Base-by-base conservation (phyloP, 2,329 filamentous ascomycete genomes). In the Epichloe coenophiala region DNA sequence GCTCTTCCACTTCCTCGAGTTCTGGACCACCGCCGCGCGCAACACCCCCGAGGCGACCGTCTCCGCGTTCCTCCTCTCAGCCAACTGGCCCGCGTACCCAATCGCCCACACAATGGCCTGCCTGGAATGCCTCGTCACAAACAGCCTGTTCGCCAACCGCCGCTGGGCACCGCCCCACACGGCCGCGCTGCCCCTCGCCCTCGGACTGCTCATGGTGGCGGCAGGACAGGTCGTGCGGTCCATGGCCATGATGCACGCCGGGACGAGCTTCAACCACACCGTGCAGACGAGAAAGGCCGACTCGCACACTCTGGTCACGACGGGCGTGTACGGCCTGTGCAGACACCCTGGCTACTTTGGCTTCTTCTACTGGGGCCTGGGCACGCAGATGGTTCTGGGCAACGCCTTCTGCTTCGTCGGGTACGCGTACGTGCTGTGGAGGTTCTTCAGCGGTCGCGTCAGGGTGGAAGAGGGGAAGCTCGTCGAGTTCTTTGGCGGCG, bases 301-400 rank as follows among this genome's bases (percentile, higher is more conserved):
- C 7, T 80, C 79, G 1, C 93, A 98, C 65, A 73, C 74, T 45
- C 76, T 98, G n/a, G 86, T 98, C 2, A 95, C 85, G 0, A 73
- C 72, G 31, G 93, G 93, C 1, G 71, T 97, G 36, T 98, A 97
- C 65, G 71, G 72, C 7, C 65, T 77, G 43, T 71, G 94, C 48
- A 74, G 93, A 23, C 93, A 98, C 66, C 93, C 93, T 12, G 86
- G 85, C 53, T 98, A 98, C 68, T 96, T 97, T 71, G 93, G 91
- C 3, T 98, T 96, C 71, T 98, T 95, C 68, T 97, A 89, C 82
- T 98, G 91, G 91, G 88, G 87, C 0, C 62, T 97, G n/a, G 93
- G 93, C 5, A 95, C 90, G 12, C 93, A 98, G 72, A 63, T 97
- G 42, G 80, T 95, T 50, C 74, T 96, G 56, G 91, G 91, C 17